Evolutionary conservation across 169 alveolate genomes (phyloP), one percentile per base, ranked within the genome.

Genomic region (Cryptosporidium viatorum): DNA sequence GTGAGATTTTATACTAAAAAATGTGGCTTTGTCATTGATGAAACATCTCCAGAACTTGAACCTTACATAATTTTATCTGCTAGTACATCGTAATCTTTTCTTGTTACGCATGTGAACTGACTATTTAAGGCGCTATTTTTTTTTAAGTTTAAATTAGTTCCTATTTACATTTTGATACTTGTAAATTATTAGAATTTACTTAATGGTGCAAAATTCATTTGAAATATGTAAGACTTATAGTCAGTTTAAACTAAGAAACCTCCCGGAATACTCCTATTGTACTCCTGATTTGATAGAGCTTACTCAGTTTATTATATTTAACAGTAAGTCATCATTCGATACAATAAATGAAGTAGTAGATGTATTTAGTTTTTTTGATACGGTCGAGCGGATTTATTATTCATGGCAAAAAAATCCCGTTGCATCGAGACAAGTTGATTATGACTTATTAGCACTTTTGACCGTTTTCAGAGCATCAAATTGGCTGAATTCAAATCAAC

Each of bases 371-470:
- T 26, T 80, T 48, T 80, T 62, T 80, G 75, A 80, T 16, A 80
- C 89, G 0, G 50, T 80, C 12, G 26, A 60, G 39, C 89, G 80
- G 21, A 26, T 80, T 3, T 80, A 80, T 35, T 12, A 41, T 65
- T 35, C 48, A 14, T 80, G 89, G 89, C 33, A 67, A 62, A 80
- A 80, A 43, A 80, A 80, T 45, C 89, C 89, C 0, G 75, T 67
- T 80, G 75, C 74, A 62, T 80, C 89, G 10, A 62, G 60, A 31
- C 89, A 67, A 41, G 80, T 80, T 5, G 89, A 80, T 8, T 80
- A 80, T 43, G 89, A 80, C 39, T 39, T 80, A 16, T 33, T 80
- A 9, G 89, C 89, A 41, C 65, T 80, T 43, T 39, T 80, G 21
- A 62, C 89, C 26, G 58, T 65, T 12, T 58, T 62, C 39, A 59